A percentile compares a stretch with the other conserved stretches of the same genome.
Conservation (phyloP, 2,329 filamentous ascomycete genomes). For the Monilinia vaccinii-corymbosi region DNA sequence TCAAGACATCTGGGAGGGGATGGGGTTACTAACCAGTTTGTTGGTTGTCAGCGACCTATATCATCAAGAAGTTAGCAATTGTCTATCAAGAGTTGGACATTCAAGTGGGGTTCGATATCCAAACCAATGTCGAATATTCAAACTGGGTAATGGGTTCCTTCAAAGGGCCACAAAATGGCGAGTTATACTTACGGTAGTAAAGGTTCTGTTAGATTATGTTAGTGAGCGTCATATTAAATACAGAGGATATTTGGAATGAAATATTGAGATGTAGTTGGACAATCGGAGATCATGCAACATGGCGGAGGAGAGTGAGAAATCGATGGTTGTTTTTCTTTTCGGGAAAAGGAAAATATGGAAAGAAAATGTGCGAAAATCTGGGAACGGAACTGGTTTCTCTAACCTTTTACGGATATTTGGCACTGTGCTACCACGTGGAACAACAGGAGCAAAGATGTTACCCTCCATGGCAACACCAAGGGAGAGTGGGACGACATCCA, state of each 20-base stretch:
- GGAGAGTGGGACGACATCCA: constrained; percentile 93
- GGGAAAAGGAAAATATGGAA: too few relatives aligned
- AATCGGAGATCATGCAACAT: too few relatives aligned
- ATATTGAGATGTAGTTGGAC: too few relatives aligned
- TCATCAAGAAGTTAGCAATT: background rate
- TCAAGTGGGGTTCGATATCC: background rate
- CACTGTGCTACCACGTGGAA: constrained; percentile 72
- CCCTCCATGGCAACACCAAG: constrained; percentile 99
- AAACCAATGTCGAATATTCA: too few relatives aligned
- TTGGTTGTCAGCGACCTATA: constrained; percentile 39
- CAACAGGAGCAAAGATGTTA: constrained; percentile 95
- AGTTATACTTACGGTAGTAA: background rate
- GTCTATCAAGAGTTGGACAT: background rate
- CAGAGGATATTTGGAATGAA: too few relatives aligned
- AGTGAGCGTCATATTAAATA: too few relatives aligned
- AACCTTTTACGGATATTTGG: constrained; percentile 34
- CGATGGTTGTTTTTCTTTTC: too few relatives aligned
- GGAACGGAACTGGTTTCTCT: too few relatives aligned
- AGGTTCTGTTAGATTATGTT: background rate
- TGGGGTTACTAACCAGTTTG: constrained; percentile 39
- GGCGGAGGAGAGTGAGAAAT: too few relatives aligned
- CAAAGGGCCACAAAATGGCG: fast-evolving
- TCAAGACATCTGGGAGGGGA: too few relatives aligned
- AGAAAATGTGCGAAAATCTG: too few relatives aligned
- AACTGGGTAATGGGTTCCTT: background rate